phyloP scores from a whole-genome alignment of 2,329 filamentous ascomycete species.

The Colletotrichum filicis region DNA sequence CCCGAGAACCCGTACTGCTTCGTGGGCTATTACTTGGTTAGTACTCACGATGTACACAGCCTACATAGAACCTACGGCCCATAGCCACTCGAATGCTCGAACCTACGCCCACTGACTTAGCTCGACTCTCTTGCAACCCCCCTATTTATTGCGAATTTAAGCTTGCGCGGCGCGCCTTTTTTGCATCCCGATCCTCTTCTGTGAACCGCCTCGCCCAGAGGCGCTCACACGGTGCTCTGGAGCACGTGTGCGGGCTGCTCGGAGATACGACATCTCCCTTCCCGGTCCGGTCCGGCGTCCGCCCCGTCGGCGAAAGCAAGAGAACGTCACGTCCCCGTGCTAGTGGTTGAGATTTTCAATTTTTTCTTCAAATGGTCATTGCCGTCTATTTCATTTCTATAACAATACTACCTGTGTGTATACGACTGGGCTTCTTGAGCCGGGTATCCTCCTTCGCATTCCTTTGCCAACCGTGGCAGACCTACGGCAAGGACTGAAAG shows the following conservation, averaged over 20 bases:
- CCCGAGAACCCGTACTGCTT: too few relatives aligned
- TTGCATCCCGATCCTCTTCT: background rate
- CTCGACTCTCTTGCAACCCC: background rate
- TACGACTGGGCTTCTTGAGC: background rate
- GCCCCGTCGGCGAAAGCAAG: background rate
- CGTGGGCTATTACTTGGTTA: too few relatives aligned
- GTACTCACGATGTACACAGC: too few relatives aligned
- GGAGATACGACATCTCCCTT: constrained; percentile 31
- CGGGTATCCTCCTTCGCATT: background rate
- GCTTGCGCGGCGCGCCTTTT: background rate
- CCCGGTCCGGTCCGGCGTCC: background rate
- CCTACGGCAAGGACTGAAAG: too few relatives aligned
- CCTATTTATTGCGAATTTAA: background rate
- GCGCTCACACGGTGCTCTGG: too few relatives aligned
- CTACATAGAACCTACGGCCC: too few relatives aligned
- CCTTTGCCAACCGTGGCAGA: background rate
- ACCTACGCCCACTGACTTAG: background rate
- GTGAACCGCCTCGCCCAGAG: background rate
- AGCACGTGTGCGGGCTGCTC: constrained; percentile 8
- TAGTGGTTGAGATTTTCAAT: background rate
- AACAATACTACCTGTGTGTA: background rate
- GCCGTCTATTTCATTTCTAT: background rate
- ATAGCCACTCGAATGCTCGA: background rate
- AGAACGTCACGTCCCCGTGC: too few relatives aligned
- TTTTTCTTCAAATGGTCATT: background rate